Base-by-base conservation (phyloP, 2,329 filamentous ascomycete genomes). In the Apiospora arundinis region DNA sequence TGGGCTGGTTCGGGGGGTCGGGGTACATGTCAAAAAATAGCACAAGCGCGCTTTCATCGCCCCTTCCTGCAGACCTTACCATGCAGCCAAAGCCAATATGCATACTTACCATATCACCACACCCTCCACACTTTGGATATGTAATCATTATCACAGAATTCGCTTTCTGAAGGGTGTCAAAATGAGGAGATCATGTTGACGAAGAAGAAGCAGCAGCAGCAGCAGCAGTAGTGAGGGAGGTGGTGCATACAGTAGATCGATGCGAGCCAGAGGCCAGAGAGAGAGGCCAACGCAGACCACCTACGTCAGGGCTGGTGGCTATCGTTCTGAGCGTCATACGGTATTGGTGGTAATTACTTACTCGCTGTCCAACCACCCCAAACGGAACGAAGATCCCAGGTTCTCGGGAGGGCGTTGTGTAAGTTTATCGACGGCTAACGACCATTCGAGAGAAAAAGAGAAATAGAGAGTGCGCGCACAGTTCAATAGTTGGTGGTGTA, bases 21-120 rank as follows among this genome's bases (percentile, higher is more conserved):
- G 56, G 56, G 56, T 63, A 63, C 56, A 56, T 56, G 56, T 63
- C 56, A 63, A 63, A 63, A 63, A 63, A 63, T 63, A 63, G 56
- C 56, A 63, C 56, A 63, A 40, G 56, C 56, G 56, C 32, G 18
- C 18, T 40, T 63, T 37, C 56, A n/a, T 23, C 32, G 52, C 52
- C 56, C 56, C 56, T 40, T 63, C 56, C 56, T 63, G 28, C 56
- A 60, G 25, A 60, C 56, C 46, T 40, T 63, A 63, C 56, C 56
- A 60, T 60, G 52, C 52, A 60, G 52, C 52, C 49, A 28, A 14
- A 60, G 52, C 52, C 49, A 28, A 14, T 37, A 60, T 63, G 56
- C 28, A 40, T 40, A 63, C 56, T 63, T 63, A 63, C 56, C 56
- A 63, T 63, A 63, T 63, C 56, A 63, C 56, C 56, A 63, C 56